phyloP scores from a whole-genome alignment of 1,284 basidiomycete species.

The Irpex sp. region DNA sequence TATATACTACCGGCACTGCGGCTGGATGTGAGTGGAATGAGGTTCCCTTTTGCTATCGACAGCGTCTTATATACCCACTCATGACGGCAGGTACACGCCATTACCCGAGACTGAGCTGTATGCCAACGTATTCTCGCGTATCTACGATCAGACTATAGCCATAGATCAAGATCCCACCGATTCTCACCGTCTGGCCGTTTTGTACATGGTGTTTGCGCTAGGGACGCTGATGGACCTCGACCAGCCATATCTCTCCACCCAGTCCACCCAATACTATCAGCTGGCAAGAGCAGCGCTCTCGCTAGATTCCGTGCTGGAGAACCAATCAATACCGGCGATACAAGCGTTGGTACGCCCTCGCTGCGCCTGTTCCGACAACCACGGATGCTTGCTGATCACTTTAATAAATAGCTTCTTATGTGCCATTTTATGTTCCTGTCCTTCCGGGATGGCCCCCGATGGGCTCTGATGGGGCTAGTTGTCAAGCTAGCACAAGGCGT shows the following conservation, averaged over 20 bases:
- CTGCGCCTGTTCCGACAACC: constrained; percentile 21
- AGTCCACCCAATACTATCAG: constrained; percentile 56
- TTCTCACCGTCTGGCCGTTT: constrained; percentile 38
- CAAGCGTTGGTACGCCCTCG: constrained; percentile 49
- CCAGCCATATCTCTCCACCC: constrained; percentile 42
- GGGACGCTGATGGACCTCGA: constrained; percentile 40
- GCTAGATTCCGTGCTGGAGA: constrained; percentile 59
- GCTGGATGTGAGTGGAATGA: constrained; percentile 57
- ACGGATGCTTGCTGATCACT: constrained; percentile 25
- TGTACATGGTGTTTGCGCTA: constrained; percentile 33
- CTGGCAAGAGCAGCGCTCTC: constrained; percentile 56
- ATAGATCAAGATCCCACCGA: constrained; percentile 40
- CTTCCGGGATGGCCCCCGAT: constrained; percentile 61
- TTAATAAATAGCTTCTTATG: constrained; percentile 50
- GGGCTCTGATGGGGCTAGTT: constrained; percentile 65
- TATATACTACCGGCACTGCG: constrained; percentile 60
- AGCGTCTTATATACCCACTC: background rate
- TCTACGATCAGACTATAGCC: constrained; percentile 43
- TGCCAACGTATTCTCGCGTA: constrained; percentile 43
- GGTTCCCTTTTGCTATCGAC: background rate
- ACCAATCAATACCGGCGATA: constrained; percentile 56
- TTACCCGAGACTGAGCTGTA: constrained; percentile 54
- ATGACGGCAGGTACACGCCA: constrained; percentile 51
- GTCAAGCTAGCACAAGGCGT: constrained; percentile 68
- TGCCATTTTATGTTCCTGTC: constrained; percentile 69